These are phyloP conservation scores for Lentinula aciculospora DNA, from an alignment of 768 basidiomycete species.

Conservation along the genomic window DNA sequence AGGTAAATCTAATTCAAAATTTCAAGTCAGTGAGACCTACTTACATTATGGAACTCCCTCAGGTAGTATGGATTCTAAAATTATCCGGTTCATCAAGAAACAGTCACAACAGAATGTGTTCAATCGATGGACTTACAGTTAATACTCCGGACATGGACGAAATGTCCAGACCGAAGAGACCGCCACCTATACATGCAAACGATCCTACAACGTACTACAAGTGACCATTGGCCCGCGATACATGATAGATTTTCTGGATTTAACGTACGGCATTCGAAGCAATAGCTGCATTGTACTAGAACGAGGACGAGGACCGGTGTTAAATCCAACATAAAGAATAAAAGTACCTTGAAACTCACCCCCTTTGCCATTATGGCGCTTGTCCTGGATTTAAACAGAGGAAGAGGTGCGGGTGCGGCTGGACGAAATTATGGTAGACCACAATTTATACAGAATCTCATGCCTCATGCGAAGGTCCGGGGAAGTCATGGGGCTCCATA, in stretches of 20 bases:
- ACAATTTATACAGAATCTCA: not conserved
- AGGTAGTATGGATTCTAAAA: constrained; percentile 33
- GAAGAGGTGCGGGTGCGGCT: not conserved
- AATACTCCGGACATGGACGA: constrained; percentile 79
- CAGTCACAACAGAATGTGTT: not conserved
- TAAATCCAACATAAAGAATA: not conserved
- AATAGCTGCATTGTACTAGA: constrained; percentile 49
- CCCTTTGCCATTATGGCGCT: constrained; percentile 3
- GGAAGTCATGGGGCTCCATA: constrained; percentile 6
- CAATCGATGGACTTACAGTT: constrained; percentile 28
- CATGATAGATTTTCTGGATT: not conserved
- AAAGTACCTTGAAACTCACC: not conserved
- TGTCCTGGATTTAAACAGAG: not conserved
- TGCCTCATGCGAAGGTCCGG: constrained; percentile 2
- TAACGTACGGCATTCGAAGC: constrained; percentile 49
- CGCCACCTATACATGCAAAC: constrained; percentile 79
- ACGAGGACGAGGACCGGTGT: not conserved
- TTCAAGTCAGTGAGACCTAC: constrained; percentile 18
- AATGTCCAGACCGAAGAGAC: constrained; percentile 77
- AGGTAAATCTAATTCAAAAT: not conserved
- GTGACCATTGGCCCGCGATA: not conserved
- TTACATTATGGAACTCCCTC: constrained; percentile 24
- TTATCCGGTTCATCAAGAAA: not conserved
- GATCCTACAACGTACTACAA: constrained; percentile 68
- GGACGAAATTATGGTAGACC: not conserved